Evolutionary conservation across 2,329 filamentous ascomycete genomes (phyloP).

Genomic region (Fusarium succisae): DNA sequence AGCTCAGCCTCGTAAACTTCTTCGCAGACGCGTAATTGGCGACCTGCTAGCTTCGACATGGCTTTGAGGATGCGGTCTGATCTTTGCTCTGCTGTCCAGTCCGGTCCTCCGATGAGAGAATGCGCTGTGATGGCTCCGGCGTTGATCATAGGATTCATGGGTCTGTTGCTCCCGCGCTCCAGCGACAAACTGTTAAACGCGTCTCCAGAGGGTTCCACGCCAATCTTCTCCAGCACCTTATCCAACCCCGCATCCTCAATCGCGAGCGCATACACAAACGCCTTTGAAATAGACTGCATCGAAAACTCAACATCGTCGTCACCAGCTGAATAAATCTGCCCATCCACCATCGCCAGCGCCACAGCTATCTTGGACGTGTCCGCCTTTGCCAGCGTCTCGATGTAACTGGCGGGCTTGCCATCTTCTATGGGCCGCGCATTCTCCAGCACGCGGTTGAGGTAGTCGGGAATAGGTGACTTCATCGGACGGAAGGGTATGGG

Average conservation of each 20-base stretch:
- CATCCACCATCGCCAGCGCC: slow-evolving; percentile 52
- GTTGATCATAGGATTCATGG: slow-evolving; percentile 51
- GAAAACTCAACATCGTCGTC: slow-evolving; percentile 53
- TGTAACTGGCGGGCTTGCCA: slow-evolving; percentile 49
- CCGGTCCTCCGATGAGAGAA: slow-evolving; percentile 43
- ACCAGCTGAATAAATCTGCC: slow-evolving; percentile 51
- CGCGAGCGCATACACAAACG: slow-evolving; percentile 53
- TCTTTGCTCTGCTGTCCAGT: slow-evolving; percentile 48
- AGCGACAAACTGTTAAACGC: slow-evolving; percentile 50
- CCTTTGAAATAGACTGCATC: slow-evolving; percentile 54
- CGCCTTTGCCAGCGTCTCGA: slow-evolving; percentile 50
- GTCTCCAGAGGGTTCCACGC: slow-evolving; percentile 52
- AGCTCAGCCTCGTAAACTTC: slow-evolving; percentile 52
- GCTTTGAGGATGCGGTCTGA: slow-evolving; percentile 48
- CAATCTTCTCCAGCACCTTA: slow-evolving; percentile 50
- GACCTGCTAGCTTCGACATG: slow-evolving; percentile 49
- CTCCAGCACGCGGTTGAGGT: slow-evolving; percentile 46
- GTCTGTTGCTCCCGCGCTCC: slow-evolving; percentile 44
- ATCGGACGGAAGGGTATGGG: slow-evolving; percentile 28
- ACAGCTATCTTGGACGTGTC: slow-evolving; percentile 52
- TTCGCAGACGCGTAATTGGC: slow-evolving; percentile 49
- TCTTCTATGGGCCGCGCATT: slow-evolving; percentile 43
- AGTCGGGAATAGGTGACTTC: slow-evolving; percentile 50
- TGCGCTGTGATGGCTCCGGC: slow-evolving; percentile 49
- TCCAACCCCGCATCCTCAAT: slow-evolving; percentile 50